These are phyloP conservation scores for Lactarius indigo DNA, from an alignment of 768 basidiomycete genomes.

Conservation along the genomic window DNA sequence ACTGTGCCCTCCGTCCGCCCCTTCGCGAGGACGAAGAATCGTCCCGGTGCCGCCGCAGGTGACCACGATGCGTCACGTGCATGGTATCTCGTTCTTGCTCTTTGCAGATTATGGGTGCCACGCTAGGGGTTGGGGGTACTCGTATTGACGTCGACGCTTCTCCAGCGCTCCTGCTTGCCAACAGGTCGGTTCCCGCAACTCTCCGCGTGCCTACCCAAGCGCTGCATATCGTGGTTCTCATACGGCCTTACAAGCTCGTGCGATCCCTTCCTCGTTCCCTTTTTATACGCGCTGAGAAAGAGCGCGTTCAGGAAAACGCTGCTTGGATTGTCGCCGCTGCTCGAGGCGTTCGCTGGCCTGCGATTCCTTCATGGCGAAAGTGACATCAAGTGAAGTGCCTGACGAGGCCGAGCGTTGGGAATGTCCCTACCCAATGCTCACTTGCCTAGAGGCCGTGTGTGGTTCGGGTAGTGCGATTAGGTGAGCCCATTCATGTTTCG, in stretches of 20 bases:
- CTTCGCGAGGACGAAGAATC: constrained; percentile 16
- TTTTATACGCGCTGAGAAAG: constrained; percentile 8
- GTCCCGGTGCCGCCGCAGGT: constrained; percentile 36
- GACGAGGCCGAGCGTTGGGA: constrained; percentile 53
- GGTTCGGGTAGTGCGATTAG: constrained; percentile 41
- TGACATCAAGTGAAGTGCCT: constrained; percentile 20
- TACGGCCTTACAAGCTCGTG: constrained; percentile 46
- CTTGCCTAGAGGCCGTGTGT: constrained; percentile 58
- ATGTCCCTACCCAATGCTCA: constrained; percentile 53
- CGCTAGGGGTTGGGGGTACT: constrained; percentile 41
- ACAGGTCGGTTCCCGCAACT: constrained; percentile 49
- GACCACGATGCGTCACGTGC: constrained; percentile 45
- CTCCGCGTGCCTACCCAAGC: constrained; percentile 52
- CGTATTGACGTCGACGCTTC: constrained; percentile 34
- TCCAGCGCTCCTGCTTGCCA: constrained; percentile 54
- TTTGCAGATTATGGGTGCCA: constrained; percentile 40
- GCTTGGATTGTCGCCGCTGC: constrained; percentile 37
- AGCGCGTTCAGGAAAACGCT: constrained; percentile 41
- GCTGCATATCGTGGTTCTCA: constrained; percentile 57
- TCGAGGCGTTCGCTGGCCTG: constrained; percentile 39
- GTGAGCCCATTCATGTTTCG: constrained; percentile 11
- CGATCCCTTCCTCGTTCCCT: not conserved
- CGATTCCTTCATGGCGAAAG: constrained; percentile 57
- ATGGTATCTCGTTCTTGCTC: constrained; percentile 32
- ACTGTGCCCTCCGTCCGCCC: too few species aligned